Base-by-base conservation (phyloP, 306 rosid species). In the Castanea mollissima region DNA sequence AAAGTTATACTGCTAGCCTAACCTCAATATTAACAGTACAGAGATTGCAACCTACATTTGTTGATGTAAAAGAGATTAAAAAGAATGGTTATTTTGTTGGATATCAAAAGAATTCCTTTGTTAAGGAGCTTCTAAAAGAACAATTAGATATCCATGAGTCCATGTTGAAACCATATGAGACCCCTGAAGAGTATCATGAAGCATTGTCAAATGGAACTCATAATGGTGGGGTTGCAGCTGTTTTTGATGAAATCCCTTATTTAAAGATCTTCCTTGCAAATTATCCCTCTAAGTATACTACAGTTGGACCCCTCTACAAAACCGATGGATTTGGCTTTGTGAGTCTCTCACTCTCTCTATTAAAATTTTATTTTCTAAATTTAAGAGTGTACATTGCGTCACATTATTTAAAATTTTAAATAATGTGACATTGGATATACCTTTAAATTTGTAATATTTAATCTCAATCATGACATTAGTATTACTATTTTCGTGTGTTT, bases 1-100 rank as follows among this genome's bases (percentile, higher is more conserved):
- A 87, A 60, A 84, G 88, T 84, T 87, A 87, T 77, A 80, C 86
- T 1, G 90, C 88, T 15, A 84, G 80, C 46, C 79, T 87, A 63
- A 74, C 90, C 12, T 87, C 90, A 29, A 64, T 85, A 23, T 76
- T 87, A 13, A 80, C 87, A 1, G 71, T 82, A 11, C 80, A 82
- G 27, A 69, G 75, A 21, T 44, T 80, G 20, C 85, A 78, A 41
- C 90, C 90, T 0, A 76, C 78, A 54, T 70, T 79, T 44, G 35
- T 76, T 1, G 87, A 78, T 56, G 75, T 77, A 27, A 75, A 55
- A 19, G 80, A 84, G 78, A 77, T 87, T 34, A 19, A 32, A 58
- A 57, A 41, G 18, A 74, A 74, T 2, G 77, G 71, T 29, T 82
- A 59, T 21, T 55, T 11, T 8, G 85, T 87, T 41, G 90, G 88